Conservation (phyloP, 169 alveolate species). For the Eimeria zaria region DNA sequence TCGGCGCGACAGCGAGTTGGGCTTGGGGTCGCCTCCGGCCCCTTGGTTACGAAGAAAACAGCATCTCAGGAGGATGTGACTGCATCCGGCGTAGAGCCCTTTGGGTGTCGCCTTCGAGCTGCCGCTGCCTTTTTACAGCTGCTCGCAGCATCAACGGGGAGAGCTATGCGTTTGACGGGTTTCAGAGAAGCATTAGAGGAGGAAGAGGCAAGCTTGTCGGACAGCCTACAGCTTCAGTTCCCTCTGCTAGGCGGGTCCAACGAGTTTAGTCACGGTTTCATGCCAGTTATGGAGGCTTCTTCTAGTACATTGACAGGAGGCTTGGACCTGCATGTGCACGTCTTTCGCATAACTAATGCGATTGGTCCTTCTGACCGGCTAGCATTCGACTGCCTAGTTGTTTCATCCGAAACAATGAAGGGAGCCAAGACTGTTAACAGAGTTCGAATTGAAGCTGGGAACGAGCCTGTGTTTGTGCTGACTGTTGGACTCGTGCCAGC, state of each 20-base stretch:
- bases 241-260: neutral
- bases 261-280: neutral
- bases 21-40: slow-evolving; percentile 85
- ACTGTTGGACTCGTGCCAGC: slow-evolving; percentile 44
- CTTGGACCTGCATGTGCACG: neutral
- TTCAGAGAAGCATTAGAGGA: slow-evolving; percentile 27
- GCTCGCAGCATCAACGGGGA: slow-evolving; percentile 51
- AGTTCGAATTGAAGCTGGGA: slow-evolving; percentile 8
- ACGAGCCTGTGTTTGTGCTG: slow-evolving; percentile 66
- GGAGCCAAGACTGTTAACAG: slow-evolving; percentile 77
- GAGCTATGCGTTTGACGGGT: neutral
- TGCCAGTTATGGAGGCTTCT: neutral
- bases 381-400: slow-evolving; percentile 78
- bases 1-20: slow-evolving; percentile 79
- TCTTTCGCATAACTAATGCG: slow-evolving; percentile 65
- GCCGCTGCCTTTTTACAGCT: slow-evolving; percentile 80
- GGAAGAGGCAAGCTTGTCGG: slow-evolving; percentile 14
- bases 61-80: slow-evolving; percentile 30
- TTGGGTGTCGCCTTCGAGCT: slow-evolving; percentile 47
- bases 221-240: neutral
- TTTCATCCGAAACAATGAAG: slow-evolving; percentile 63
- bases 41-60: slow-evolving; percentile 83
- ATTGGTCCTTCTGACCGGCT: slow-evolving; percentile 83
- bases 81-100: slow-evolving; percentile 81
- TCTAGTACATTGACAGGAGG: neutral